Percentiles rank a stretch among this genome's conserved stretches.
Evolutionary conservation across 169 alveolate genomes (phyloP).

Genomic region (Plasmodium yoelii): DNA sequence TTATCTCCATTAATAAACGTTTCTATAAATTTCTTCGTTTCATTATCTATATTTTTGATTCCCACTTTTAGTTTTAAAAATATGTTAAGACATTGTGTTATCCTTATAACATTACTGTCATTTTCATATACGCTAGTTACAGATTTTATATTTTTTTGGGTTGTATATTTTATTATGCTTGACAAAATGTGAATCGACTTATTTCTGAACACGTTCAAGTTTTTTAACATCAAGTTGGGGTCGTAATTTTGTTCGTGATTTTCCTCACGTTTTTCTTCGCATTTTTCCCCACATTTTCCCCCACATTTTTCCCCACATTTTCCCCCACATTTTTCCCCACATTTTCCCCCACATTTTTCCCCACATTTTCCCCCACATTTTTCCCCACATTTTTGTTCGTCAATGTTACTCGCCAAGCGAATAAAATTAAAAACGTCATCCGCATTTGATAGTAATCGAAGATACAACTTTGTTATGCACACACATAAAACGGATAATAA

Average conservation of each 20-base stretch:
- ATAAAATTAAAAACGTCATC: slow-evolving; percentile 30
- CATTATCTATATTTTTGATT: slow-evolving; percentile 3
- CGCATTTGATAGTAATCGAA: slow-evolving; percentile 25
- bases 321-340: too few relatives aligned
- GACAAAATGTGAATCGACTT: slow-evolving; percentile 45
- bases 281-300: too few relatives aligned
- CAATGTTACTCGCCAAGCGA: too few relatives aligned
- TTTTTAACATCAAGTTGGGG: neutral
- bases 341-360: too few relatives aligned
- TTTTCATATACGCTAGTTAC: slow-evolving; percentile 18
- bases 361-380: too few relatives aligned
- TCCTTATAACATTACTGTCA: slow-evolving; percentile 68
- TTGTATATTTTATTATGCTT: slow-evolving; percentile 29
- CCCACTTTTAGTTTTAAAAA: slow-evolving; percentile 13
- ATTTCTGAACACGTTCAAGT: slow-evolving; percentile 30
- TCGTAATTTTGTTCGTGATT: too few relatives aligned
- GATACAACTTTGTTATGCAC: slow-evolving; percentile 55
- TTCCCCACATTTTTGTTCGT: too few relatives aligned
- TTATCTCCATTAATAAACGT: slow-evolving; percentile 58
- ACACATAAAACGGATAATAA: slow-evolving; percentile 72
- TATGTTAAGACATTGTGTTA: slow-evolving; percentile 61
- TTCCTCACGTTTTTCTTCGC: too few relatives aligned
- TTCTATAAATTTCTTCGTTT: slow-evolving; percentile 15
- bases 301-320: too few relatives aligned
- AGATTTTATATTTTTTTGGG: slow-evolving; percentile 17